phyloP scores from a whole-genome alignment of 78 protist species.

The Dictyostelium intermedium region DNA sequence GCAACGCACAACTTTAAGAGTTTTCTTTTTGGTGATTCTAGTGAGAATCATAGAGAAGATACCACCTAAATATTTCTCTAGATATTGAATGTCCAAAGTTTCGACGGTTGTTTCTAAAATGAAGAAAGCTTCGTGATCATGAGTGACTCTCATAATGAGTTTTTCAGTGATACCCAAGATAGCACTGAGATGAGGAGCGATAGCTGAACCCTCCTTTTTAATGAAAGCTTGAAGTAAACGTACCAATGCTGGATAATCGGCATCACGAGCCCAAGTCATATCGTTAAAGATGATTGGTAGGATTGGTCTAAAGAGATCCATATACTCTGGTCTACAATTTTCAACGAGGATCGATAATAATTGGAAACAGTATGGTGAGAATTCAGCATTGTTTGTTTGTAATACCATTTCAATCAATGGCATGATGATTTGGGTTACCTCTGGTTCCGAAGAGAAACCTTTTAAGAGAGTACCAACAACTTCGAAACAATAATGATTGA shows the following conservation, averaged over 20 bases:
- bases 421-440: neutral
- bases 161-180: constrained; percentile 48
- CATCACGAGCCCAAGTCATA: constrained; percentile 35
- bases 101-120: constrained; percentile 52
- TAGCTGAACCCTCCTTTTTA: constrained; percentile 10
- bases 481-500: constrained; percentile 96
- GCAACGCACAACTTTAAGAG: constrained; percentile 48
- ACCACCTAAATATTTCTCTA: neutral
- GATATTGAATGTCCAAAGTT: neutral
- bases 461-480: constrained; percentile 87
- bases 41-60: constrained; percentile 19
- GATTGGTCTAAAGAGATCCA: neutral
- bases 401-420: constrained; percentile 45
- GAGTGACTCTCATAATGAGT: neutral
- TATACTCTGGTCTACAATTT: neutral
- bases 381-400: constrained; percentile 43
- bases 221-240: constrained; percentile 79
- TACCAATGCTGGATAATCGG: constrained; percentile 74
- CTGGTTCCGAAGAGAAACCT: constrained; percentile 20
- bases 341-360: constrained; percentile 78
- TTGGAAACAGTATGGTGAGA: constrained; percentile 84
- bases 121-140: constrained; percentile 77
- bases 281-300: constrained; percentile 21
- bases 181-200: constrained; percentile 9
- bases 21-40: constrained; percentile 46